Evolutionary conservation across 176 grass and related monocot genomes (phyloP).

Genomic region (Musa itinerans): DNA sequence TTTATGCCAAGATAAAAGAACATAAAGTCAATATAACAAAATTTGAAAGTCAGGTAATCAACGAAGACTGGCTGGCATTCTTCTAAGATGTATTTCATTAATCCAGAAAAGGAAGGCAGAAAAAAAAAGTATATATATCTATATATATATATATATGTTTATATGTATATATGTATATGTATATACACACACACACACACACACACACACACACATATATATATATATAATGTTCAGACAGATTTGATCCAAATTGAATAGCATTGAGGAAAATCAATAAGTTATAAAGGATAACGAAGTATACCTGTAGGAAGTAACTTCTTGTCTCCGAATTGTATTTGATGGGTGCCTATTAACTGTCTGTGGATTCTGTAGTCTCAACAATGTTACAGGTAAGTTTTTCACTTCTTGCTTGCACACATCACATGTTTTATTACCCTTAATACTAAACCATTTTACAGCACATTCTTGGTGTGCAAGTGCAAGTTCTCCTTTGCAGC

Average conservation of each 20-base stretch:
- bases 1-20: too few species aligned
- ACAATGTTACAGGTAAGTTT: conserved; percentile 87
- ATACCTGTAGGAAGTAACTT: conserved; percentile 59
- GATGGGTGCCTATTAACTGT: conserved; percentile 37
- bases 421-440: conserved; percentile 98
- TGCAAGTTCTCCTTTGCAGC: conserved; percentile 97
- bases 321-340: conserved; percentile 54
- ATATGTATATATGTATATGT: too few species aligned
- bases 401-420: conserved; percentile 82
- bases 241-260: background rate
- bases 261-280: background rate
- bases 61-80: too few species aligned
- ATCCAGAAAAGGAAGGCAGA: too few species aligned
- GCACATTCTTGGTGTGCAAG: conserved; percentile 97
- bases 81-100: too few species aligned
- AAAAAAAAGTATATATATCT: too few species aligned
- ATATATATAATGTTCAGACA: background rate
- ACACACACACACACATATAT: too few species aligned
- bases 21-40: too few species aligned
- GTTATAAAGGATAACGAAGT: conserved; percentile 8
- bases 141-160: too few species aligned
- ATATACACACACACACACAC: too few species aligned
- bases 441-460: conserved; percentile 99
- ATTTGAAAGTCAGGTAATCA: too few species aligned
- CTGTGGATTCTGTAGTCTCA: conserved; percentile 71